phyloP scores from a whole-genome alignment of 306 rosid genomes.

The Castanea sativa region DNA sequence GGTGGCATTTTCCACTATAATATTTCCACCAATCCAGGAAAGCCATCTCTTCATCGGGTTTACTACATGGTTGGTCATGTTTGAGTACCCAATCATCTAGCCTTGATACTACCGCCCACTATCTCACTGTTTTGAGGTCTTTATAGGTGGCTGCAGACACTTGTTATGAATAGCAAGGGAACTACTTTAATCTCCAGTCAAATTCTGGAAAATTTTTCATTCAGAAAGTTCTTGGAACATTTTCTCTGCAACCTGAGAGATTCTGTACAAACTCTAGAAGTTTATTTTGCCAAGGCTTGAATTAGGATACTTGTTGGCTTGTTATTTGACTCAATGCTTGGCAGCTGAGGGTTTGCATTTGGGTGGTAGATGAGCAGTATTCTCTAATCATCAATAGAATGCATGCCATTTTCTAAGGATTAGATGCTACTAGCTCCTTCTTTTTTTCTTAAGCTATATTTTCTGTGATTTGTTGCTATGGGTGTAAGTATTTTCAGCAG shows the following conservation, averaged over 20 bases:
- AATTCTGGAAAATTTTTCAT: neutral
- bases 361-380: neutral
- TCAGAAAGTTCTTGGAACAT: neutral
- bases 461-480: too few species aligned
- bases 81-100: neutral
- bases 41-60: neutral
- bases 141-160: neutral
- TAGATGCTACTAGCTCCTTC: too few species aligned
- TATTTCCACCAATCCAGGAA: neutral
- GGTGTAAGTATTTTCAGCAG: neutral
- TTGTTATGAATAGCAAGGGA: neutral
- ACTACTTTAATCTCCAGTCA: neutral
- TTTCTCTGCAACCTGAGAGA: neutral
- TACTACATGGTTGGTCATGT: neutral
- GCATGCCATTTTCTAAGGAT: too few species aligned
- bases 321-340: neutral
- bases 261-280: neutral
- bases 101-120: neutral
- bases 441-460: too few species aligned
- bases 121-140: neutral
- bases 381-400: neutral
- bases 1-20: neutral
- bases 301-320: neutral
- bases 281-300: neutral
- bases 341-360: neutral